Evolutionary conservation across 352 stramenopile genomes (phyloP), one percentile per base, ranked within the genome.

Genomic region (Pythium folliculosum): DNA sequence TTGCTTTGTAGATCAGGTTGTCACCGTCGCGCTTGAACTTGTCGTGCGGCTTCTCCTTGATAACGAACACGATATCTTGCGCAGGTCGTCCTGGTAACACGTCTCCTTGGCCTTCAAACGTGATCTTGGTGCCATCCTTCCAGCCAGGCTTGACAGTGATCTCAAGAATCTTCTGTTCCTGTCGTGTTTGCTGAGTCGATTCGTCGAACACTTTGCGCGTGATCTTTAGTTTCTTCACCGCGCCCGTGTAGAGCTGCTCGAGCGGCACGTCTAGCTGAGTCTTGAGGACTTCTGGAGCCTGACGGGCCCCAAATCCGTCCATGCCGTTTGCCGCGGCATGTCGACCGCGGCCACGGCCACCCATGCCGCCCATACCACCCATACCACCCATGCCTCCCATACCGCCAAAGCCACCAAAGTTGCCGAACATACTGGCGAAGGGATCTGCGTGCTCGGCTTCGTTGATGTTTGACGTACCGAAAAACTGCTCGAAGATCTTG

Each of bases 121-220:
- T 98, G 70, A 99, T 97, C 59, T 93, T 88, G 44, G 98, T 97
- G 52, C 97, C 97, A 48, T 98, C 84, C 63, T 98, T 94, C 93
- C 99, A 99, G 47, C 98, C 98, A n/a, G 95, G 93, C 38, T 95
- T 85, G 4, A 99, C 81, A 65, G 97, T 90, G 48, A 99, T 91
- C 23, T 98, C 98, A 23, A 99, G 75, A 40, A 95, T 89, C 78
- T 94, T 94, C 48, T 97, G 84, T 74, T 99, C 98, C 71, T 98
- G 94, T 45, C 97, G 97, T 17, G 97, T 71, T 63, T 98, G 65
- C 43, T 95, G 90, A 10, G 82, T 78, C 21, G 57, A 80, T 16
- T 82, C 73, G 65, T 91, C 90, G 43, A 82, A 89, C 35, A 92
- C 87, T 45, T 98, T 98, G 22, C 97, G 91, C 9, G 96, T 97